Base-by-base conservation (phyloP, 2,329 filamentous ascomycete species). In the Didymella keratinophila region DNA sequence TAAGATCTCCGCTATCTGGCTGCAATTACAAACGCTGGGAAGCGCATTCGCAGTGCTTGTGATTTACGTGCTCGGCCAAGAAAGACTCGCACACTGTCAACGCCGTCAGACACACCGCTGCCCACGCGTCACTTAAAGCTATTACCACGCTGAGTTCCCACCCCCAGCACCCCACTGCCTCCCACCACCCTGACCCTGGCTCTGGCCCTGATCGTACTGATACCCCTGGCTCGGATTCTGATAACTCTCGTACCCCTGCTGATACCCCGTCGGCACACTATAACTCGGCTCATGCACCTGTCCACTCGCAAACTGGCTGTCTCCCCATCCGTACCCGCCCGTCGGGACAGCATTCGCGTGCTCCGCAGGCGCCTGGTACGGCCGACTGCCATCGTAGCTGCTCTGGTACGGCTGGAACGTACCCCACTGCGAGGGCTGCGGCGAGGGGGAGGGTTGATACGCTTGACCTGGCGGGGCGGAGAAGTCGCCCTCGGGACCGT, bases 391-490 rank as follows among this genome's bases (percentile, higher is more conserved):
- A 2, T 69, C 56, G 53, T 76, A 72, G 5, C 67, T 68, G 4
- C 71, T 75, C 56, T 76, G 70, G 53, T 76, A 76, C 1, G 74
- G 74, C 32, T 76, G 72, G 65, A 76, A 76, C 27, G 41, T 55
- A 1, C 43, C 34, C 43, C 51, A 47, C 18, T 32, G 32, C 6
- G 69, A 65, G 3, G 72, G 70, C 45, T 72, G 67, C 4, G 71
- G 69, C 0, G 71, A 72, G 7, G 62, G 64, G 2, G 68, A 61
- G 7, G 66, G 64, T 3, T 60, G 63, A 61, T 74, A 71, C 11
- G 68, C 53, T 28, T 52, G 30, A 2, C 30, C 30, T 1, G 43
- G 27, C 2, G 56, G 45, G 32, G 34, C 53, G 1, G 56, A 58
- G 42, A 62, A 60, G 43, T 67, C 64, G 32, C 64, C 63, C 39